A percentile compares a stretch with the other conserved stretches of the same genome.
These are phyloP conservation scores for Calycina herbarum DNA, from an alignment of 2,329 filamentous ascomycete species.

Conservation along the genomic window DNA sequence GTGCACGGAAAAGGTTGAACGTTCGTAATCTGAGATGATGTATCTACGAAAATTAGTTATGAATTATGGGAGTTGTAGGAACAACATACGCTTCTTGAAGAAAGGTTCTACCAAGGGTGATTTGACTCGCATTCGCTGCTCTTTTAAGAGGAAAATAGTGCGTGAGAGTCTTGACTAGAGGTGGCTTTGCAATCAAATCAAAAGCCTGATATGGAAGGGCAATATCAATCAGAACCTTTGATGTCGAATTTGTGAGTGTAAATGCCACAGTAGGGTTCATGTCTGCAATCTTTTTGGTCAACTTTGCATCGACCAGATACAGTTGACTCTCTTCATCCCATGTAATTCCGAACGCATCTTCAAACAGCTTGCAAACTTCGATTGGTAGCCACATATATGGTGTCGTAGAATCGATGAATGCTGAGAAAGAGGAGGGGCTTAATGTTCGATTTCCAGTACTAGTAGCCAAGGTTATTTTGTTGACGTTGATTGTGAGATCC, in stretches of 20 bases:
- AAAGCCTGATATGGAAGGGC: conserved; percentile 43
- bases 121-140: conserved; percentile 38
- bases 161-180: conserved; percentile 32
- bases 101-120: conserved; percentile 42
- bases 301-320: conserved; percentile 20
- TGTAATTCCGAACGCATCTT: conserved; percentile 36
- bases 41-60: conserved; percentile 22
- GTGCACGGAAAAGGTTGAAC: conserved; percentile 42
- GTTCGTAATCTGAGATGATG: conserved; percentile 43
- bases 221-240: conserved; percentile 35
- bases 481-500: conserved; percentile 42
- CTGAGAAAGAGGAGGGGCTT: conserved; percentile 22
- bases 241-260: conserved; percentile 36
- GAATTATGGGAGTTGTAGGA: not conserved
- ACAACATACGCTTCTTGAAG: conserved; percentile 40
- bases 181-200: conserved; percentile 40
- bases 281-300: conserved; percentile 24
- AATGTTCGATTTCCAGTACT: conserved; percentile 17
- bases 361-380: conserved; percentile 38
- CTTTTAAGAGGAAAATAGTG: conserved; percentile 43
- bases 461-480: conserved; percentile 34
- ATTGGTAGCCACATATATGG: conserved; percentile 41
- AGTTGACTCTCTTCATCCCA: conserved; percentile 33
- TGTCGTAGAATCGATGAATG: conserved; percentile 40
- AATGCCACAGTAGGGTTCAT: conserved; percentile 41